phyloP scores from a whole-genome alignment of 2,329 filamentous ascomycete species.

The Sporothrix schenckii region DNA sequence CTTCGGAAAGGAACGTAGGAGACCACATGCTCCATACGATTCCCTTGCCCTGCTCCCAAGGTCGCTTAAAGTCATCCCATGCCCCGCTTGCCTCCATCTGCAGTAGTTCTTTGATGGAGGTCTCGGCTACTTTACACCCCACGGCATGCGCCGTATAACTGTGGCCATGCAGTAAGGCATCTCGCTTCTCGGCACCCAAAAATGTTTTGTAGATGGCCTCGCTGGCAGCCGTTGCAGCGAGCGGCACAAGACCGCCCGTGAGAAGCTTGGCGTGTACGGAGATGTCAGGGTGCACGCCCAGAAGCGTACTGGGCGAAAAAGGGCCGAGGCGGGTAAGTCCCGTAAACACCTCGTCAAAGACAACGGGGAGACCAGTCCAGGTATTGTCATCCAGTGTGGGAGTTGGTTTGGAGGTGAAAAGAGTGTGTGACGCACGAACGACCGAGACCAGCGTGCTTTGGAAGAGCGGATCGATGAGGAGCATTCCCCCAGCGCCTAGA shows the following conservation, averaged over 20 bases:
- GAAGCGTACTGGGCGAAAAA: slow-evolving; percentile 69
- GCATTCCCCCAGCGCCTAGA: slow-evolving; percentile 81
- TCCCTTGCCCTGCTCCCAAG: slow-evolving; percentile 18
- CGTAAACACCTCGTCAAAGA: slow-evolving; percentile 88
- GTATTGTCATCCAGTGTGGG: slow-evolving; percentile 37
- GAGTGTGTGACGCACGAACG: slow-evolving; percentile 56
- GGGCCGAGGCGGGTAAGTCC: slow-evolving; percentile 80
- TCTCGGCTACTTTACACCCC: slow-evolving; percentile 76
- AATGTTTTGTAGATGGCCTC: slow-evolving; percentile 74
- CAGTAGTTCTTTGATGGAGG: slow-evolving; percentile 63
- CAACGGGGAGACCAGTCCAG: slow-evolving; percentile 76
- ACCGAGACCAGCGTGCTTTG: slow-evolving; percentile 70
- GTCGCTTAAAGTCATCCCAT: slow-evolving; percentile 59
- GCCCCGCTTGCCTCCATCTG: slow-evolving; percentile 57
- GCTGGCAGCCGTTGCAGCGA: slow-evolving; percentile 75
- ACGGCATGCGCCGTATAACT: slow-evolving; percentile 85
- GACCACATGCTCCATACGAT: slow-evolving; percentile 56
- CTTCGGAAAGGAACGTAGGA: slow-evolving; percentile 56
- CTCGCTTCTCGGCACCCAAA: slow-evolving; percentile 70
- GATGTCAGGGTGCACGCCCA: slow-evolving; percentile 70
- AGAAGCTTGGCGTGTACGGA: slow-evolving; percentile 82
- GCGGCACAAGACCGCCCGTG: slow-evolving; percentile 76
- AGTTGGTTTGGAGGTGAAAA: neutral
- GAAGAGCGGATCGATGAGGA: slow-evolving; percentile 81
- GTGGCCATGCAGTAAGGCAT: slow-evolving; percentile 80